Evolutionary conservation across 2,329 filamentous ascomycete genomes (phyloP).

Genomic region (Cladosporium sp.): DNA sequence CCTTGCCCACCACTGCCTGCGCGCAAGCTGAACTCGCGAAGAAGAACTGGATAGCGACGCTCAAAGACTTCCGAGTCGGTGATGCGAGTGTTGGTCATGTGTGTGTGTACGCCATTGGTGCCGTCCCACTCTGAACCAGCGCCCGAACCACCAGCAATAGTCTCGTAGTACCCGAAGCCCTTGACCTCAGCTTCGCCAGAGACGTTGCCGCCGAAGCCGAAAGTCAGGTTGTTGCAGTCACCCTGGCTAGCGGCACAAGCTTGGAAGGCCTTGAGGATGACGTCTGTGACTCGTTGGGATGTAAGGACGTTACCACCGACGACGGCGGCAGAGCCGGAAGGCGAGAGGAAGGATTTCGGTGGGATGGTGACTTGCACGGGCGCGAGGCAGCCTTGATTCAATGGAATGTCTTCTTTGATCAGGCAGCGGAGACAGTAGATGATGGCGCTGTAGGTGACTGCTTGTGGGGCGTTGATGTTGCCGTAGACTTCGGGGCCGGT

Average conservation of each 20-base stretch:
- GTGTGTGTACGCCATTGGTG: slow-evolving; percentile 71
- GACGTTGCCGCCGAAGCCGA: slow-evolving; percentile 70
- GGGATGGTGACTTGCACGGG: slow-evolving; percentile 74
- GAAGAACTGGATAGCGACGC: slow-evolving; percentile 68
- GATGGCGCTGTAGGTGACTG: slow-evolving; percentile 77
- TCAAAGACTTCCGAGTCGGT: slow-evolving; percentile 79
- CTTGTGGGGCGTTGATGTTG: slow-evolving; percentile 77
- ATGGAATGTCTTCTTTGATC: slow-evolving; percentile 75
- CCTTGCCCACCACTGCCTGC: slow-evolving; percentile 61
- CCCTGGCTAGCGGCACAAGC: slow-evolving; percentile 77
- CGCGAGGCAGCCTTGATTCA: slow-evolving; percentile 79
- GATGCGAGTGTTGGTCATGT: slow-evolving; percentile 84
- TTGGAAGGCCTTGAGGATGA: slow-evolving; percentile 74
- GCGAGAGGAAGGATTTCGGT: slow-evolving; percentile 67
- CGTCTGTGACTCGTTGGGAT: slow-evolving; percentile 73
- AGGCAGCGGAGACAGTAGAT: slow-evolving; percentile 80
- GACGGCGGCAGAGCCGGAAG: slow-evolving; percentile 72
- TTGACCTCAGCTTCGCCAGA: slow-evolving; percentile 56
- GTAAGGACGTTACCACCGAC: slow-evolving; percentile 82
- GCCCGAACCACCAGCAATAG: slow-evolving; percentile 72
- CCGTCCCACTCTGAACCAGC: slow-evolving; percentile 71
- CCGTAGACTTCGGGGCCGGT: slow-evolving; percentile 65
- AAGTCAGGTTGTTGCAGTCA: slow-evolving; percentile 80
- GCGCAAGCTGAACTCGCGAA: slow-evolving; percentile 66
- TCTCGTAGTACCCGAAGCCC: slow-evolving; percentile 85